Evolutionary conservation across 352 stramenopile genomes (phyloP).

Genomic region (Pythium pyrilobum): DNA sequence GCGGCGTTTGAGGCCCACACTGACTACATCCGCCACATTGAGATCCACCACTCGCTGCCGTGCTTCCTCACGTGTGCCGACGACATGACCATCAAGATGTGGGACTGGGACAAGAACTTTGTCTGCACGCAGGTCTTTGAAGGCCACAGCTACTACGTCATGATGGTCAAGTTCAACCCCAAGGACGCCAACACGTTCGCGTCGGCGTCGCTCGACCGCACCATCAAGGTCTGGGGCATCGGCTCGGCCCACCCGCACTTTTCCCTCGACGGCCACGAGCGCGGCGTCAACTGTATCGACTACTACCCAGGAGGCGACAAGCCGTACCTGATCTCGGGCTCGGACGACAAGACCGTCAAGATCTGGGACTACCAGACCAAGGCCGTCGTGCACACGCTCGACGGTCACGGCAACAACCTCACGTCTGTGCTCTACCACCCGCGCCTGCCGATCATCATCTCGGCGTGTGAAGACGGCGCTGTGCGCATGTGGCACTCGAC

Average conservation of each 20-base stretch:
- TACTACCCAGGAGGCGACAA: constrained; percentile 99
- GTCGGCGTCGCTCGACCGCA: constrained; percentile 95
- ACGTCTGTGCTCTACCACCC: constrained; percentile 98
- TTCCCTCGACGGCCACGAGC: constrained; percentile 89
- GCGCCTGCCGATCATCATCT: constrained; percentile 97
- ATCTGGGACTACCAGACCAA: constrained; percentile 99
- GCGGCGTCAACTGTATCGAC: constrained; percentile 98
- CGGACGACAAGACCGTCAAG: constrained; percentile 96
- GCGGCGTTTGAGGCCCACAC: constrained; percentile 94
- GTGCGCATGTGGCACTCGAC: constrained; percentile 92
- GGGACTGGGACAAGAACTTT: constrained; percentile 95
- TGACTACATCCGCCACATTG: constrained; percentile 98
- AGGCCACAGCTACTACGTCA: constrained; percentile 98
- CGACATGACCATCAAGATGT: constrained; percentile 99
- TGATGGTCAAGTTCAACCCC: constrained; percentile 99
- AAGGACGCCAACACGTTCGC: constrained; percentile 99
- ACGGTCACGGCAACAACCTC: constrained; percentile 99
- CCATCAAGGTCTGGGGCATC: constrained; percentile 95
- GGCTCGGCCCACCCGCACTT: constrained; percentile 92
- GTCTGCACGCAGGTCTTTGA: constrained; percentile 77
- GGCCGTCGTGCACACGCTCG: constrained; percentile 97
- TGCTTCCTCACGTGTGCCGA: constrained; percentile 96
- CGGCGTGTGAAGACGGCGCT: constrained; percentile 95
- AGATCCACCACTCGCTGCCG: constrained; percentile 96
- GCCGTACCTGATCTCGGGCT: constrained; percentile 96